Percentiles rank a stretch among this genome's conserved stretches.
These are phyloP conservation scores for Sequoiadendron giganteum DNA, from an alignment of 75 land plant species.

Conservation along the genomic window DNA sequence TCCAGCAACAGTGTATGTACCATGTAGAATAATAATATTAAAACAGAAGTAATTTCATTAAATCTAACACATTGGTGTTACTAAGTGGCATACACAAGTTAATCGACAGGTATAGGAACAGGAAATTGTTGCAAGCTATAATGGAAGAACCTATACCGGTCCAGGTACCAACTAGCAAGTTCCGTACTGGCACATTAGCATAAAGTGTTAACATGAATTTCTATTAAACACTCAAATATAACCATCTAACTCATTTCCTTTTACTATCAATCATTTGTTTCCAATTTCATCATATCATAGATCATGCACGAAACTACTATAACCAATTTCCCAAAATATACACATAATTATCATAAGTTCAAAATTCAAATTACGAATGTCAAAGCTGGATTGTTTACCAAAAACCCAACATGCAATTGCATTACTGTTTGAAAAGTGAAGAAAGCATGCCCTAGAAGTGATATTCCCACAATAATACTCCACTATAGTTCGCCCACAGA, in stretches of 20 bases:
- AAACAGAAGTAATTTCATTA: background rate
- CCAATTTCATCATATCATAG: no score
- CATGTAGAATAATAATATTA: background rate
- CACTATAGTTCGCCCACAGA: background rate
- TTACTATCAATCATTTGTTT: no score
- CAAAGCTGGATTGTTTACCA: no score
- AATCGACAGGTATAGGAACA: background rate
- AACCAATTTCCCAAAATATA: no score
- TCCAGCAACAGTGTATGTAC: background rate
- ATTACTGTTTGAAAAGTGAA: no score
- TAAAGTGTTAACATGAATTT: background rate
- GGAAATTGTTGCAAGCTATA: background rate
- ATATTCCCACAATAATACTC: background rate
- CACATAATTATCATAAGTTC: no score
- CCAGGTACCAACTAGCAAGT: background rate
- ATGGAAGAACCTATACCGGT: background rate
- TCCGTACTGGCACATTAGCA: background rate
- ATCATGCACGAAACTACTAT: no score
- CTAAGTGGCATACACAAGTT: background rate
- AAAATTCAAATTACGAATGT: background rate
- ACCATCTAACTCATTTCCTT: no score
- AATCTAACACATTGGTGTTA: background rate
- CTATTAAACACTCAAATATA: background rate
- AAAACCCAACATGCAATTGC: background rate
- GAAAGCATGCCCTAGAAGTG: background rate